A percentile compares a stretch with the other conserved stretches of the same genome.
phyloP scores from a whole-genome alignment of 768 basidiomycete species.

The Mycena vulgaris region DNA sequence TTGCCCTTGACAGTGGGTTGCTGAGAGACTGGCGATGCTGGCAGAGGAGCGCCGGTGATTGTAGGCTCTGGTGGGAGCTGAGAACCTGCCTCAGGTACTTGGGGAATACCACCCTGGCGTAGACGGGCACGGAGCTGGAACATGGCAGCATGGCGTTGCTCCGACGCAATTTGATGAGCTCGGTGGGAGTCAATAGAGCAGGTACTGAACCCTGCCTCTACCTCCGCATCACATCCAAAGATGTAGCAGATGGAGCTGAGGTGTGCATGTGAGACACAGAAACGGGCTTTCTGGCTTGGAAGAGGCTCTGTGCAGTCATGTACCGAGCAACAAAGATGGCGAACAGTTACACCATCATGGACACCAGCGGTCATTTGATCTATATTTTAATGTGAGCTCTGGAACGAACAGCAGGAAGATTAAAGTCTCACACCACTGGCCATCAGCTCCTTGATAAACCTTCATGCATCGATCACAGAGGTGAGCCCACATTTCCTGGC shows the following conservation, averaged over 20 bases:
- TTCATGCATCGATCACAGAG: slow-evolving; percentile 26
- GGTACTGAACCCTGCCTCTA: slow-evolving; percentile 2
- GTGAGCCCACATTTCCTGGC: slow-evolving; percentile 33
- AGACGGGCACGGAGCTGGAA: slow-evolving; percentile 17
- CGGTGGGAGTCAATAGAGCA: not conserved
- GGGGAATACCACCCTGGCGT: not conserved
- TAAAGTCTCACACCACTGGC: slow-evolving; percentile 17
- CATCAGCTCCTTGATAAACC: slow-evolving; percentile 18
- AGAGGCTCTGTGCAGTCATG: slow-evolving; percentile 23
- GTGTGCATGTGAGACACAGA: not conserved
- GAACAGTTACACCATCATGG: slow-evolving; percentile 21
- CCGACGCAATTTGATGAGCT: not conserved
- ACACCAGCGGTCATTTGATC: slow-evolving; percentile 23
- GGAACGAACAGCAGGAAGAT: not conserved
- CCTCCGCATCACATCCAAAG: not conserved
- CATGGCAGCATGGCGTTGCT: slow-evolving; percentile 6
- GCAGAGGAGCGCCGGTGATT: no score
- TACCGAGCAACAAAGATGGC: not conserved
- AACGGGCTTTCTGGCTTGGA: slow-evolving; percentile 6
- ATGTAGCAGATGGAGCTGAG: not conserved
- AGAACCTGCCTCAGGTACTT: not conserved
- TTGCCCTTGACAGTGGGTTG: slow-evolving; percentile 20
- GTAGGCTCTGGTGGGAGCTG: no score
- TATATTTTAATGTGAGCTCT: not conserved
- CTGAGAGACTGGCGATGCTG: no score